Base-by-base conservation (phyloP, 768 basidiomycete species). In the Agaricus blazei region DNA sequence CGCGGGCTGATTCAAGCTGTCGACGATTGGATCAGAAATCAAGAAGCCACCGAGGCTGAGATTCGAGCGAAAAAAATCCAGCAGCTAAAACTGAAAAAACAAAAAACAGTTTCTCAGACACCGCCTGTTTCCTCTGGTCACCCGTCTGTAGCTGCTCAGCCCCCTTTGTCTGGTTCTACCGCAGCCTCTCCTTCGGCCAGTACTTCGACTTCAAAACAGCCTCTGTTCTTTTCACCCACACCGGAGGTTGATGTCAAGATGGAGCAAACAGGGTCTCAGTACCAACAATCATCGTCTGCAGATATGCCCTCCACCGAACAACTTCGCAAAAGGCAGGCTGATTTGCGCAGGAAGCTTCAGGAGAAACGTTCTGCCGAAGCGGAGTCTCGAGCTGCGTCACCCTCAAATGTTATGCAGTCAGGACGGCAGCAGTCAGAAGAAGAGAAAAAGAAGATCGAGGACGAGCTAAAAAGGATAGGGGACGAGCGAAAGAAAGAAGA, bases 171-270 rank as follows among this genome's bases (percentile, higher is more conserved):
- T 3, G 31, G 12, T 26, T 27, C 23, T 14, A 24, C 15, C 19
- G 19, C 28, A 26, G 19, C 28, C 26, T 23, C 42, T 29, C 14
- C 12, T 12, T 23, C 23, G 15, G 31, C 12, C n/a, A 29, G n/a
- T 5, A 24, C 42, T 8, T n/a, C 42, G 31, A 14, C 19, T 15
- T 28, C 15, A 31, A 48, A 26, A 27, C 38, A 28, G 2, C 54
- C 47, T 9, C 24, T 55, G 3, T 55, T 55, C 28, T 55, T 41
- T 29, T 48, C 54, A 5, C 37, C 54, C 3, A 55, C 54, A 8
- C 47, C 47, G 28, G 54, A 55, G 19, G 47, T 55, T 7, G 54
- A 55, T 23, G 19, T 55, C 47, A 55, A 55, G 38, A 47, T 31
- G 15, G 47, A 55, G 3, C 54, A 12, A 14, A 43, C 9, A 7